Conservation (phyloP, 495 filamentous ascomycete genomes). For the Xylaria telfairii region DNA sequence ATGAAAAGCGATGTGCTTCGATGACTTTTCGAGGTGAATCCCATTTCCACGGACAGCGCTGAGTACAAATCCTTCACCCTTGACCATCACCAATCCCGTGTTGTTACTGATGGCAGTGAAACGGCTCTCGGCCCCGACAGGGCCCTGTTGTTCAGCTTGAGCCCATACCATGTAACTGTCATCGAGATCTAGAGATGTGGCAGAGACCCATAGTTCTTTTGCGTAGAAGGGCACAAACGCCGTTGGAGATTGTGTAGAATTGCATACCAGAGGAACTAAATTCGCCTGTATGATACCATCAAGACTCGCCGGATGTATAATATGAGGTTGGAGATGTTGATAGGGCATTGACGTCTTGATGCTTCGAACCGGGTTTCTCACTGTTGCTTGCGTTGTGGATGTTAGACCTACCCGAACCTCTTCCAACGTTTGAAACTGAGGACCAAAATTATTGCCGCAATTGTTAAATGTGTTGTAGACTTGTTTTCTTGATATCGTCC, state of each 20-base stretch:
- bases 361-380: conserved; percentile 32
- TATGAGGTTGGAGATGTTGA: conserved; percentile 36
- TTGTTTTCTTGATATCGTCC: conserved; percentile 9
- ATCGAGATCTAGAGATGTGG: conserved; percentile 4
- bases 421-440: conserved; percentile 31
- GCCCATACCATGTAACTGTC: conserved; percentile 22
- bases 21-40: background rate
- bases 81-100: conserved; percentile 17
- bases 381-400: background rate
- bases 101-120: conserved; percentile 10
- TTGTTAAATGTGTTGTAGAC: conserved; percentile 29
- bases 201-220: conserved; percentile 21
- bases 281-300: conserved; percentile 34
- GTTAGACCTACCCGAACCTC: conserved; percentile 10
- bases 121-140: conserved; percentile 9
- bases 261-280: conserved; percentile 13
- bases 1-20: conserved; percentile 14
- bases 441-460: conserved; percentile 35
- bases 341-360: conserved; percentile 39
- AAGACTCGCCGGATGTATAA: conserved; percentile 47
- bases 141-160: conserved; percentile 9
- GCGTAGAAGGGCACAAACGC: conserved; percentile 22
- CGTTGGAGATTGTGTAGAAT: background rate
- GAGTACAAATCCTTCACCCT: conserved; percentile 10
- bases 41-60: conserved; percentile 10